Percentiles rank a stretch among this genome's conserved stretches.
Conservation (phyloP, 1,284 basidiomycete genomes). For the Xanthoconium separans region DNA sequence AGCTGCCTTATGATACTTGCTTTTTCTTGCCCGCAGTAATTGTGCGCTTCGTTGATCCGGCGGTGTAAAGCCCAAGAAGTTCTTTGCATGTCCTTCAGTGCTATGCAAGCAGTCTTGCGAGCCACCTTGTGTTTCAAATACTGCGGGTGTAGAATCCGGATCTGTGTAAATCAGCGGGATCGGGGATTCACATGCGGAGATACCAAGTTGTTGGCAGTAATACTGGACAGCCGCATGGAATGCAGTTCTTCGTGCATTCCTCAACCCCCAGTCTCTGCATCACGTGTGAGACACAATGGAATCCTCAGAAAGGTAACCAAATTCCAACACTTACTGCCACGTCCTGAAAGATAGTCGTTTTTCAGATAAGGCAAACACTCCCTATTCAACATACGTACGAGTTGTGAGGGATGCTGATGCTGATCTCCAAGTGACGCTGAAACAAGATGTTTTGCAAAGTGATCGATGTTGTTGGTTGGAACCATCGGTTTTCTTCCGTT, state of each 20-base stretch:
- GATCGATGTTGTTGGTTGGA: constrained; percentile 61
- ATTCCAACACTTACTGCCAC: constrained; percentile 39
- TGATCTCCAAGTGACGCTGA: constrained; percentile 63
- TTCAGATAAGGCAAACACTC: constrained; percentile 8
- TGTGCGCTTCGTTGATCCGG: constrained; percentile 35
- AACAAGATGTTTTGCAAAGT: constrained; percentile 59
- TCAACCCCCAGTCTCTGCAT: constrained; percentile 60
- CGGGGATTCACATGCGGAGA: constrained; percentile 56
- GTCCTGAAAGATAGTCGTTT: constrained; percentile 34
- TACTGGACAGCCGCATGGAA: constrained; percentile 75
- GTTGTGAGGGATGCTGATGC: constrained; percentile 69
- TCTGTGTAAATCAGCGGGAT: constrained; percentile 55
- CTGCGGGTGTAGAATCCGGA: constrained; percentile 30
- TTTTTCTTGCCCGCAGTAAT: constrained; percentile 48
- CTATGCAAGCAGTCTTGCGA: not conserved
- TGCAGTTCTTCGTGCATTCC: constrained; percentile 60
- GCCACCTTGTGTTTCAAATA: not conserved
- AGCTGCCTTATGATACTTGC: constrained; percentile 46
- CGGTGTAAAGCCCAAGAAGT: constrained; percentile 51
- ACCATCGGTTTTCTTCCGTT: constrained; percentile 77
- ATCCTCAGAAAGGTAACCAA: not conserved
- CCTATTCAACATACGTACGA: constrained; percentile 41
- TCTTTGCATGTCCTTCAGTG: constrained; percentile 14
- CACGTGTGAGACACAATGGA: not conserved
- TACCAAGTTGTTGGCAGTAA: constrained; percentile 66